Evolutionary conservation across 2,329 filamentous ascomycete genomes (phyloP).

Genomic region (Trichophyton benhamiae): DNA sequence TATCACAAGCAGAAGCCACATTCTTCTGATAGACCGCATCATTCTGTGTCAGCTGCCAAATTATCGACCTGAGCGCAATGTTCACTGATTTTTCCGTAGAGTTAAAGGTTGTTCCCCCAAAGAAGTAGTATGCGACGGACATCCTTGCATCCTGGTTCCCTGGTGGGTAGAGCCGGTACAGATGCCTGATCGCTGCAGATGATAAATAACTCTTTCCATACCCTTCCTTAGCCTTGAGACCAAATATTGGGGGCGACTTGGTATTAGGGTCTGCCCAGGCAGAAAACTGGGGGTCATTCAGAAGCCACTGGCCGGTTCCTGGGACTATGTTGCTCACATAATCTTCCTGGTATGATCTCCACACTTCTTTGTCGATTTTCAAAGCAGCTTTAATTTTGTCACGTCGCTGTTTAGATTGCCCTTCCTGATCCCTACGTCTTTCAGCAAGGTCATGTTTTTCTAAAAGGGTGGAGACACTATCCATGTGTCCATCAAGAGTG

Average conservation of each 20-base stretch:
- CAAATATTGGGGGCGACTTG: slow-evolving; percentile 8
- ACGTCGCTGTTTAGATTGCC: slow-evolving; percentile 6
- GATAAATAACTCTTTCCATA: slow-evolving; percentile 14
- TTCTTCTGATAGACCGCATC: slow-evolving; percentile 12
- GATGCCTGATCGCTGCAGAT: slow-evolving; percentile 10
- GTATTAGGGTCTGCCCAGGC: slow-evolving; percentile 8
- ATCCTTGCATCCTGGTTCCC: slow-evolving; percentile 8
- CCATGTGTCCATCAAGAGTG: slow-evolving; percentile 8
- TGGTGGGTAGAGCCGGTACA: slow-evolving; percentile 9
- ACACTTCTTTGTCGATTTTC: slow-evolving; percentile 13
- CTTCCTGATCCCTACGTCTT: slow-evolving; percentile 9
- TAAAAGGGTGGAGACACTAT: slow-evolving; percentile 8
- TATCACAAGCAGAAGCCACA: slow-evolving; percentile 12
- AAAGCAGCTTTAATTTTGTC: slow-evolving; percentile 13
- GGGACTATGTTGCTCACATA: slow-evolving; percentile 10
- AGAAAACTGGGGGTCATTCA: slow-evolving; percentile 11
- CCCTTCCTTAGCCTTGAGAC: slow-evolving; percentile 11
- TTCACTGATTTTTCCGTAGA: slow-evolving; percentile 13
- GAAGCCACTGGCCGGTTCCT: slow-evolving; percentile 11
- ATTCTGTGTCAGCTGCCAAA: slow-evolving; percentile 12
- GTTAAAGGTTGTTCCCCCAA: slow-evolving; percentile 9
- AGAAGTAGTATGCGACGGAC: slow-evolving; percentile 13
- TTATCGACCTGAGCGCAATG: slow-evolving; percentile 10
- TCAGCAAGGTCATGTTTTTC: slow-evolving; percentile 6
- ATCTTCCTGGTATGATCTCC: slow-evolving; percentile 12